A percentile compares a stretch with the other conserved stretches of the same genome.
These are phyloP conservation scores for Delphinella strobiligena DNA, from an alignment of 2,329 filamentous ascomycete genomes.

Conservation along the genomic window DNA sequence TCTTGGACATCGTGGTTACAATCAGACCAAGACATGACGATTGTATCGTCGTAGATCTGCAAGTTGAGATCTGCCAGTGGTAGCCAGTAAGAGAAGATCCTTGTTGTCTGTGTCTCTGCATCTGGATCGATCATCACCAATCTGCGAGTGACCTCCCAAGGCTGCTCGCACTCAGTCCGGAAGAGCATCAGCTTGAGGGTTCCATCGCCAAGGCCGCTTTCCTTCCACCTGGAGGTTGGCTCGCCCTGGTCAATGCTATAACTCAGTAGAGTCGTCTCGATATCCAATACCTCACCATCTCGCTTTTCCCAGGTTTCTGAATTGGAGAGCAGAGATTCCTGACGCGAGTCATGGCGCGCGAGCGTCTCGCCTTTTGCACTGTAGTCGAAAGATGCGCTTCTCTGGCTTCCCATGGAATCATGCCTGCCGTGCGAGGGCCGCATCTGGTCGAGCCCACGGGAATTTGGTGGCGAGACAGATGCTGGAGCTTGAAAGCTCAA, in stretches of 20 bases:
- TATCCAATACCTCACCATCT: not conserved
- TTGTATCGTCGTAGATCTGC: not conserved
- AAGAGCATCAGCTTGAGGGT: not conserved
- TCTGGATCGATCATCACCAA: not conserved
- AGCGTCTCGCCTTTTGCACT: not conserved
- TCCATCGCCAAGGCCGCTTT: not conserved
- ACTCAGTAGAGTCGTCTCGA: not conserved
- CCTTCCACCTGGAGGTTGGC: not conserved
- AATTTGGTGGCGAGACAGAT: not conserved
- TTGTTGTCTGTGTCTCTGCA: not conserved
- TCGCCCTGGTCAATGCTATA: not conserved
- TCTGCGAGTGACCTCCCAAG: not conserved
- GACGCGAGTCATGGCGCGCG: not conserved
- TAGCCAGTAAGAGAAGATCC: not conserved
- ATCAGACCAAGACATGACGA: not conserved
- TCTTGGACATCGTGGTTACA: not conserved
- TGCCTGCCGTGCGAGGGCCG: not conserved
- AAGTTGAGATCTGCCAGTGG: not conserved
- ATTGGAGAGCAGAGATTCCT: no score
- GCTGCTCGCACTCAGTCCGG: not conserved
- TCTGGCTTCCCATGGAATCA: not conserved
- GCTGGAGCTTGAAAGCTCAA: not conserved
- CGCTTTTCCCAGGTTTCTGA: not conserved
- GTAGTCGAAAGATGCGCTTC: not conserved
- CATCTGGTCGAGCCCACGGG: not conserved